Conservation (phyloP, 768 basidiomycete species). For the Suillus bovinus region DNA sequence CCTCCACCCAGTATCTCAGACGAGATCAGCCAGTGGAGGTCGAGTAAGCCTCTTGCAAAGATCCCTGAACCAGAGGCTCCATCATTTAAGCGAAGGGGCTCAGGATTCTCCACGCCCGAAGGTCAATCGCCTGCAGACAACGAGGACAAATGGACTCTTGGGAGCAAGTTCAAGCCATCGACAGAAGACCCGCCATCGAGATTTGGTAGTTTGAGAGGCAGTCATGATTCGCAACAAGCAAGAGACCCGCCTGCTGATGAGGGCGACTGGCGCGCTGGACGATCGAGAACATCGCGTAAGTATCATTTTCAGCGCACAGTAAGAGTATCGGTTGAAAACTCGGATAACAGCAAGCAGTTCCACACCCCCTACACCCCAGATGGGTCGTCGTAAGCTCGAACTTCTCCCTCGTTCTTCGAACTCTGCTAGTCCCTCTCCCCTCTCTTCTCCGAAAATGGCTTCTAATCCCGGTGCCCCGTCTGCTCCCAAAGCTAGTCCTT, state of each 20-base stretch:
- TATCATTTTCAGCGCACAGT: conserved; percentile 16
- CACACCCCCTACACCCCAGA: conserved; percentile 80
- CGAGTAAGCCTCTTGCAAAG: conserved; percentile 44
- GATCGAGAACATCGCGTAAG: conserved; percentile 63
- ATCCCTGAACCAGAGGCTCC: conserved; percentile 47
- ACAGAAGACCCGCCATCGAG: conserved; percentile 41
- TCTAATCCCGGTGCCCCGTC: conserved; percentile 40
- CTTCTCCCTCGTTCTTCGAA: conserved; percentile 77
- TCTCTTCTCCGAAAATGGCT: conserved; percentile 76
- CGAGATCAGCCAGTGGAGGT: conserved; percentile 70
- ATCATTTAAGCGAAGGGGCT: conserved; percentile 54
- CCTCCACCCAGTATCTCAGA: conserved; percentile 59
- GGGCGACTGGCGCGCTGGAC: conserved; percentile 67
- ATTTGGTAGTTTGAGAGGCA: conserved; percentile 49
- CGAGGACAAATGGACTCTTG: conserved; percentile 79
- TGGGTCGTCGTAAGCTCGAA: conserved; percentile 79
- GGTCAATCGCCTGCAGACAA: conserved; percentile 59
- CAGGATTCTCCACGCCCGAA: conserved; percentile 53
- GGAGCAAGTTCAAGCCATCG: conserved; percentile 69
- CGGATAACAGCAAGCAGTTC: conserved; percentile 57
- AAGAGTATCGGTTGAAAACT: conserved; percentile 16
- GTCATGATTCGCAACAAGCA: conserved; percentile 55
- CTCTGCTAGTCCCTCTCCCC: conserved; percentile 71
- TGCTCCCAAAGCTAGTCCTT: conserved; percentile 66
- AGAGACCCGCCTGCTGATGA: conserved; percentile 54